Evolutionary conservation across 1,284 basidiomycete genomes (phyloP).

Genomic region (Puccinia hordei): DNA sequence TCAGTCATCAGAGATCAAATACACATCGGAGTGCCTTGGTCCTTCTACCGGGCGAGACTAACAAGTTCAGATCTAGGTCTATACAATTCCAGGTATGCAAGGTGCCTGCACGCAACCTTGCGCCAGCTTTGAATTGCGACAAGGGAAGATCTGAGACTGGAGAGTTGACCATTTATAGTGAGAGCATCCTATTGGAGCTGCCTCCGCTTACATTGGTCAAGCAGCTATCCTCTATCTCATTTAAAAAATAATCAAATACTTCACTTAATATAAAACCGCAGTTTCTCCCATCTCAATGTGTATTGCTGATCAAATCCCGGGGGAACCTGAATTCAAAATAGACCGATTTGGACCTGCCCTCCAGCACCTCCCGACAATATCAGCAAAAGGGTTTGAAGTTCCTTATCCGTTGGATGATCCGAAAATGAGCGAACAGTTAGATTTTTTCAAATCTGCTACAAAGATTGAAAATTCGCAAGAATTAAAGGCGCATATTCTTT

Average conservation of each 20-base stretch:
- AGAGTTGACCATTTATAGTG: neutral
- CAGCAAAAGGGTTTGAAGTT: constrained; percentile 20
- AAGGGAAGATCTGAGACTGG: neutral
- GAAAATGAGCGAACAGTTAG: neutral
- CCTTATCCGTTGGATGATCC: constrained; percentile 38
- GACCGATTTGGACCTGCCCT: constrained; percentile 20
- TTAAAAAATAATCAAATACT: neutral
- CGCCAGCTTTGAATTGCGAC: neutral
- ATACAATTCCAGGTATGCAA: constrained; percentile 4
- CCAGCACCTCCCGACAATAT: constrained; percentile 17
- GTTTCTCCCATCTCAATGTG: constrained; percentile 1
- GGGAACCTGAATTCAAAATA: neutral
- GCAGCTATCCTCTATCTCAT: neutral
- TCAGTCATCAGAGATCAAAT: constrained; percentile 1
- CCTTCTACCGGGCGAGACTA: constrained; percentile 1
- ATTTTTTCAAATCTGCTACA: constrained; percentile 32
- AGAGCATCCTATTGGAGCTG: neutral
- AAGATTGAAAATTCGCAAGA: constrained; percentile 18
- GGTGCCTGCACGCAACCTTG: constrained; percentile 1
- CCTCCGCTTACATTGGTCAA: neutral
- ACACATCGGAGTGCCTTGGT: neutral
- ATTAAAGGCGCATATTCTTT: constrained; percentile 17
- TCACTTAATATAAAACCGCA: neutral
- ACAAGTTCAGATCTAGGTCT: neutral
- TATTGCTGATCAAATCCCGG: constrained; percentile 17